Conservation (phyloP, 768 basidiomycete species). For the Xerocomellus amylosporus region DNA sequence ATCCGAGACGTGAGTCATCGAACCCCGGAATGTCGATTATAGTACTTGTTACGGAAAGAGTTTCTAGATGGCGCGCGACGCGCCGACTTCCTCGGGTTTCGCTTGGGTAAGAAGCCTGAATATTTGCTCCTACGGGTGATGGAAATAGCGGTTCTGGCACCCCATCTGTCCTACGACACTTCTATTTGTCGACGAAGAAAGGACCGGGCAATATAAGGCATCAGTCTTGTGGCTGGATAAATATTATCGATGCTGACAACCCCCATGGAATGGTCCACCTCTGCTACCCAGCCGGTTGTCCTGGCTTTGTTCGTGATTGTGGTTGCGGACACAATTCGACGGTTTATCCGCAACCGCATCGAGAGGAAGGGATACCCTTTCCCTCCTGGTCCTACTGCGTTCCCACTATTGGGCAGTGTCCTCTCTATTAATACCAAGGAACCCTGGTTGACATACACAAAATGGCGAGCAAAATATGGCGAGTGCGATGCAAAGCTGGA, state of each 20-base stretch:
- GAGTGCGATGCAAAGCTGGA: neutral
- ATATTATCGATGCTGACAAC: neutral
- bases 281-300: neutral
- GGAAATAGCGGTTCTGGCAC: no score
- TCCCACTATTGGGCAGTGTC: slow-evolving; percentile 4
- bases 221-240: neutral
- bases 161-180: no score
- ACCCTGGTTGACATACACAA: slow-evolving; percentile 1
- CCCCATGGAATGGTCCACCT: neutral
- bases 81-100: no score
- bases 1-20: no score
- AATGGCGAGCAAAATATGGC: slow-evolving; percentile 4
- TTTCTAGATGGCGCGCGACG: no score
- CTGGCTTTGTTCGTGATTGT: neutral
- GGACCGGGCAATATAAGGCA: neutral
- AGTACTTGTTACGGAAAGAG: no score
- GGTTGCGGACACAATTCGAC: neutral
- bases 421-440: neutral
- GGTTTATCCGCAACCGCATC: neutral
- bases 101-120: no score
- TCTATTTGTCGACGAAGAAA: no score
- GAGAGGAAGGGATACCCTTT: slow-evolving; percentile 1
- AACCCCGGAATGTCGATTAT: no score
- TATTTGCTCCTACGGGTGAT: no score
- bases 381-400: slow-evolving; percentile 2